Conservation (phyloP, 768 basidiomycete genomes). For the Amanita inopinata region DNA sequence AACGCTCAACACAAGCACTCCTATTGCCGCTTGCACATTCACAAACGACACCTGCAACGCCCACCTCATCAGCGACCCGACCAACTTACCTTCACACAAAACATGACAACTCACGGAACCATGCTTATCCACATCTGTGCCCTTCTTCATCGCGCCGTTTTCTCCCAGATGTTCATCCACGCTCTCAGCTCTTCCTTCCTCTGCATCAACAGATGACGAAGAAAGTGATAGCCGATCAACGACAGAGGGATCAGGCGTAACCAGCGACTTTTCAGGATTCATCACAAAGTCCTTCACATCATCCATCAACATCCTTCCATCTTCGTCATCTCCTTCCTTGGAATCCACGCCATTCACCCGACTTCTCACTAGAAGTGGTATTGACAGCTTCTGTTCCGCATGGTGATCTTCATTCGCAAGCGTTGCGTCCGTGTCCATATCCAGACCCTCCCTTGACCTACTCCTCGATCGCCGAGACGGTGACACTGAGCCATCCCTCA, state of each 20-base stretch:
- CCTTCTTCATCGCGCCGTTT: not conserved
- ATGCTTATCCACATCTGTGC: not conserved
- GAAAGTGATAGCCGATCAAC: constrained; percentile 8
- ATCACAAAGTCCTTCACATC: constrained; percentile 2
- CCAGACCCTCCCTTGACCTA: constrained; percentile 14
- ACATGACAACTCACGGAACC: constrained; percentile 1
- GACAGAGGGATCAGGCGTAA: constrained; percentile 19
- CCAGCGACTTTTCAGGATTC: constrained; percentile 14
- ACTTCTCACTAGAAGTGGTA: constrained; percentile 14
- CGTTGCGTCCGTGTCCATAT: constrained; percentile 17
- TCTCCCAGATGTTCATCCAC: not conserved
- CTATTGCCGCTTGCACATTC: constrained; percentile 48
- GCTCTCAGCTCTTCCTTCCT: not conserved
- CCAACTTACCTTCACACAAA: not conserved
- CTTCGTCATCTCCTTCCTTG: constrained; percentile 13
- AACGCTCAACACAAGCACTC: constrained; percentile 54
- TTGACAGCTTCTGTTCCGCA: constrained; percentile 17
- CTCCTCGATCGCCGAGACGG: constrained; percentile 15
- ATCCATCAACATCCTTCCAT: not conserved
- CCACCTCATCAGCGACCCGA: not conserved
- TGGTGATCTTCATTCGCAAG: constrained; percentile 18
- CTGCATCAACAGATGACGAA: constrained; percentile 5
- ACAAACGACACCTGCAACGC: constrained; percentile 17
- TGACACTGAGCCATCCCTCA: constrained; percentile 18
- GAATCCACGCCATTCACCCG: constrained; percentile 8